These are phyloP conservation scores for Cyclostephanos invisitatus DNA, from an alignment of 108 stramenopile species.

Conservation along the genomic window DNA sequence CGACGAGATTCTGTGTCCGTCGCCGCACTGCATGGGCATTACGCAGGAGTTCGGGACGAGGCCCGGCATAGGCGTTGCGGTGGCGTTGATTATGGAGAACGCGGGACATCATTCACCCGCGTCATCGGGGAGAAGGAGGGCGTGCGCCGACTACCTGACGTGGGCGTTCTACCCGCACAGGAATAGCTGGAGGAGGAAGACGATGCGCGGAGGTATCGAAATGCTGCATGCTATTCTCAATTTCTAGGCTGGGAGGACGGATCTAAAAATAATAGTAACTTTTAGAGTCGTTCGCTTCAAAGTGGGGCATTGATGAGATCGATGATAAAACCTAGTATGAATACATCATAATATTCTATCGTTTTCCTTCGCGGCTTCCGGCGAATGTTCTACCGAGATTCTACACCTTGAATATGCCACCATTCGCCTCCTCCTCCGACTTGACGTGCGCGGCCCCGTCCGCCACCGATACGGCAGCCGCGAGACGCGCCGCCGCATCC, in stretches of 20 bases:
- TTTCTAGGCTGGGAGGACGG: neutral
- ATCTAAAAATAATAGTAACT: no score
- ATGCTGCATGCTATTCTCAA: slow-evolving; percentile 20
- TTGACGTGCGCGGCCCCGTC: slow-evolving; percentile 4
- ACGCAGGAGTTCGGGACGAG: slow-evolving; percentile 84
- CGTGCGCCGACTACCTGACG: slow-evolving; percentile 22
- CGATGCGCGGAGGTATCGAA: slow-evolving; percentile 33
- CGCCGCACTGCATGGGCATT: slow-evolving; percentile 22
- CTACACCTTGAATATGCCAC: neutral
- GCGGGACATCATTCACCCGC: slow-evolving; percentile 41
- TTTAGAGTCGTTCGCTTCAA: no score
- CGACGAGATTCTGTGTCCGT: slow-evolving; percentile 33
- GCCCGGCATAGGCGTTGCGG: slow-evolving; percentile 56
- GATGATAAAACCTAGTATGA: no score
- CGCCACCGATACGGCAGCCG: slow-evolving; percentile 35
- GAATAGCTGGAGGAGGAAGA: slow-evolving; percentile 31
- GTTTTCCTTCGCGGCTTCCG: no score
- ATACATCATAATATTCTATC: no score
- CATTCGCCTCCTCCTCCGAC: neutral
- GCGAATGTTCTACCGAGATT: no score
- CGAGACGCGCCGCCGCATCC: slow-evolving; percentile 65
- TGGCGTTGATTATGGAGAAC: slow-evolving; percentile 76
- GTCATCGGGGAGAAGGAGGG: neutral
- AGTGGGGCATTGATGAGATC: no score
- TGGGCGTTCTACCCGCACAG: slow-evolving; percentile 46